These are phyloP conservation scores for Helenozyma baotianmanensis DNA, from an alignment of 805 yeast species.

Conservation along the genomic window DNA sequence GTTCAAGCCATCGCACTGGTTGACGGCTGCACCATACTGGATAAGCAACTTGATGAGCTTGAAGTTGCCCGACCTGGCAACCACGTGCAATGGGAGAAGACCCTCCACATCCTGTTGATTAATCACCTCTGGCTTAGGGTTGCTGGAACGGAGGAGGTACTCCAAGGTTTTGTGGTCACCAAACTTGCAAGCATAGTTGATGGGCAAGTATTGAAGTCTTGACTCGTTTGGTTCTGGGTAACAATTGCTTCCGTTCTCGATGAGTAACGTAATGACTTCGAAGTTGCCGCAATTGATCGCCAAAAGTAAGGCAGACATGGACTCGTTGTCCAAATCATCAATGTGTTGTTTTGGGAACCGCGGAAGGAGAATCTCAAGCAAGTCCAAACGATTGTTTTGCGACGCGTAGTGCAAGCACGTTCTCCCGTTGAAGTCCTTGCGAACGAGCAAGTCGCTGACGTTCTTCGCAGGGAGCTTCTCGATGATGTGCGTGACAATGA, in stretches of 20 bases:
- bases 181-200: constrained; percentile 83
- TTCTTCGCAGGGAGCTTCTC: constrained; percentile 15
- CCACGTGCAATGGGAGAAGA: constrained; percentile 79
- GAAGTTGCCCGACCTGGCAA: constrained; percentile 77
- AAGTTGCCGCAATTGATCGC: constrained; percentile 69
- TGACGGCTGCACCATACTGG: constrained; percentile 67
- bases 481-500: constrained; percentile 33
- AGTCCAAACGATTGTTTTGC: constrained; percentile 43
- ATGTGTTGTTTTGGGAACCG: constrained; percentile 32
- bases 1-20: constrained; percentile 77
- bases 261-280: constrained; percentile 30
- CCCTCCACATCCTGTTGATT: constrained; percentile 83
- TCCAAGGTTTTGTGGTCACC: constrained; percentile 73
- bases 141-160: constrained; percentile 46
- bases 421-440: constrained; percentile 66
- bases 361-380: constrained; percentile 40
- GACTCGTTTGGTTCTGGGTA: constrained; percentile 44
- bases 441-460: constrained; percentile 20
- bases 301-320: constrained; percentile 76
- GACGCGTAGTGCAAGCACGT: constrained; percentile 87
- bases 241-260: constrained; percentile 31
- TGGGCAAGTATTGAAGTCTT: constrained; percentile 64
- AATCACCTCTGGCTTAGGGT: constrained; percentile 18
- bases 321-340: constrained; percentile 61
- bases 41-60: constrained; percentile 64